Conservation (phyloP, 1,284 basidiomycete genomes). For the Ustilago curta region DNA sequence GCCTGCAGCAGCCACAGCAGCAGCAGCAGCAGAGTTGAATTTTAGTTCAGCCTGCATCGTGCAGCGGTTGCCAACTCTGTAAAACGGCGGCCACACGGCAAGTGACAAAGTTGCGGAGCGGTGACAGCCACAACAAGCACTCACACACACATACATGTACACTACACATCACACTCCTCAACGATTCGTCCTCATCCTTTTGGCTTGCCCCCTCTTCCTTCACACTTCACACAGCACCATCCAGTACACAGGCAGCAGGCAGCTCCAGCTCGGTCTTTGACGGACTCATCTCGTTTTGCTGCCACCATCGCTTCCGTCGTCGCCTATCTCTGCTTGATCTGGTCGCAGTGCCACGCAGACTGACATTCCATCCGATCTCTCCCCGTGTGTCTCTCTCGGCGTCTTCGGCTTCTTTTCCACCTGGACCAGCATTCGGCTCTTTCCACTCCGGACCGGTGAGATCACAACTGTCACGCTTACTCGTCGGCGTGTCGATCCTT, state of each 20-base stretch:
- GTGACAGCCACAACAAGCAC: background rate
- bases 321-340: conserved; percentile 16
- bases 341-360: background rate
- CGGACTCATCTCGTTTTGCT: background rate
- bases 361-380: background rate
- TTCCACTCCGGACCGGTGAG: conserved; percentile 11
- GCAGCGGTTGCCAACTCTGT: conserved; percentile 3
- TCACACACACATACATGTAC: background rate
- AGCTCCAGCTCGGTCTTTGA: background rate
- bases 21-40: background rate
- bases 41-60: conserved; percentile 16
- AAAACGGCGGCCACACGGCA: background rate
- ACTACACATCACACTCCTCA: background rate
- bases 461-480: background rate
- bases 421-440: conserved; percentile 5
- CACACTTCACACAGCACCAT: background rate
- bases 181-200: background rate
- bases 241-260: background rate
- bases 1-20: too few relatives aligned
- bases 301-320: conserved; percentile 3
- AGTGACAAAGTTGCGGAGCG: background rate
- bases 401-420: conserved; percentile 22
- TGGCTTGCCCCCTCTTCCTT: background rate
- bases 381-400: conserved; percentile 9
- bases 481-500: conserved; percentile 4